phyloP scores from a whole-genome alignment of 345 rosid genomes.

The Theobroma cacao region DNA sequence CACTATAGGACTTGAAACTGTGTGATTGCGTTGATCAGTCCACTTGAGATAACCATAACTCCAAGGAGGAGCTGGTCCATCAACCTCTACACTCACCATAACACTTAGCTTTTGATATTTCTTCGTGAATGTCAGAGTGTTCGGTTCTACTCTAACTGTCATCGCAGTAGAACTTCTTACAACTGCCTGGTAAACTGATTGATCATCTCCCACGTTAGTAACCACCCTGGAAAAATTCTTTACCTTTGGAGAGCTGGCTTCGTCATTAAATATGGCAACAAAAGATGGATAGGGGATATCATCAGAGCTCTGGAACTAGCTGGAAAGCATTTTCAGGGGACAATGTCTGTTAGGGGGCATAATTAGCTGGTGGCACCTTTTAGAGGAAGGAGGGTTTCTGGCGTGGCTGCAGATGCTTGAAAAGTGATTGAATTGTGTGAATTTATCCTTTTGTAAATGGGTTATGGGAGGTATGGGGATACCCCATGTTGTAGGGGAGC shows the following conservation, averaged over 20 bases:
- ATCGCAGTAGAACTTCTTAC: background rate
- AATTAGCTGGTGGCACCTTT: no score
- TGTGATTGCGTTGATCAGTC: constrained; percentile 37
- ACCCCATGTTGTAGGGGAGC: no score
- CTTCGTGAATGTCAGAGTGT: constrained; percentile 15
- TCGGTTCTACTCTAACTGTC: constrained; percentile 15
- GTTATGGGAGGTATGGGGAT: no score
- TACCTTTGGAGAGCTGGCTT: background rate
- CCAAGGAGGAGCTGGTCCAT: background rate
- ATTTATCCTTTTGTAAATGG: no score
- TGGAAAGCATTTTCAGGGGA: no score
- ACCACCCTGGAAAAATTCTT: background rate
- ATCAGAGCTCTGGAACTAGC: no score
- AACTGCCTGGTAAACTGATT: background rate
- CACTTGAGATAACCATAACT: constrained; percentile 21
- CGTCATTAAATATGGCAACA: background rate
- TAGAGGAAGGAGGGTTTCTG: no score
- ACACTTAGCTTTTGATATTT: background rate
- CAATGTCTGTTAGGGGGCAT: no score
- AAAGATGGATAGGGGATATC: constrained; percentile 9
- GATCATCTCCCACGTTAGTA: constrained; percentile 10
- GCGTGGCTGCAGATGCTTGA: no score
- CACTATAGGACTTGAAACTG: constrained; percentile 40
- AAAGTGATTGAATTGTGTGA: no score
- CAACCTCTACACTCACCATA: background rate